Evolutionary conservation across 257 asterid genomes (phyloP).

Genomic region (Solanum bulbocastanum): DNA sequence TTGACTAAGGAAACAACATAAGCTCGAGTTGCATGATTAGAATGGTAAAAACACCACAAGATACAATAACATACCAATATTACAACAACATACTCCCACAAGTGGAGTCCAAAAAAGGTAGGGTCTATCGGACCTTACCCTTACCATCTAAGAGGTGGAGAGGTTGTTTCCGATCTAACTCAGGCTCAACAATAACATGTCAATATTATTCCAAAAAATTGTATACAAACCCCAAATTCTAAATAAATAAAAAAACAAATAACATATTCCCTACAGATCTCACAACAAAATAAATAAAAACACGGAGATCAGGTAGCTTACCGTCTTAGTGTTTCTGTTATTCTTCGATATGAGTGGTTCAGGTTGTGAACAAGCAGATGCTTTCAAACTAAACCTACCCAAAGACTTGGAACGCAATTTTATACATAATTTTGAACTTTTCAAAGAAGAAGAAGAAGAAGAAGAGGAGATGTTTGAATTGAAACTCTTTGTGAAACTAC

Average conservation of each 20-base stretch:
- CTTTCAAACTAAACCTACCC: conserved; percentile 21
- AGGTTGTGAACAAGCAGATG: conserved; percentile 27
- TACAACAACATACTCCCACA: background rate
- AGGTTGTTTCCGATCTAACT: background rate
- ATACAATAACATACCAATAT: background rate
- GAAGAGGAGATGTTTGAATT: conserved; percentile 17
- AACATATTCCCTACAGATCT: background rate
- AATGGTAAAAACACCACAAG: background rate
- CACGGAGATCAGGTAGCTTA: background rate
- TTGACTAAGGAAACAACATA: background rate
- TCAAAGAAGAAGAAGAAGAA: conserved; percentile 17
- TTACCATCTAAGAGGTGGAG: background rate
- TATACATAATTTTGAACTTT: conserved; percentile 10
- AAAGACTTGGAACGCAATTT: conserved; percentile 33
- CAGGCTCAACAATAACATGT: background rate
- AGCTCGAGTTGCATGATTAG: background rate
- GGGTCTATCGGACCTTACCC: background rate
- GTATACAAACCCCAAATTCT: background rate
- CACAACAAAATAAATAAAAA: background rate
- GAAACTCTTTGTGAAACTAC: conserved; percentile 38
- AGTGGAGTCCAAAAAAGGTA: background rate
- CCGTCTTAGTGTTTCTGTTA: conserved; percentile 17
- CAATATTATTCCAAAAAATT: background rate
- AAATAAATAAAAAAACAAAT: background rate
- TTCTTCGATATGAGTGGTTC: conserved; percentile 27